phyloP scores from a whole-genome alignment of 1,284 basidiomycete species.

The Cystobasidium pallidum region DNA sequence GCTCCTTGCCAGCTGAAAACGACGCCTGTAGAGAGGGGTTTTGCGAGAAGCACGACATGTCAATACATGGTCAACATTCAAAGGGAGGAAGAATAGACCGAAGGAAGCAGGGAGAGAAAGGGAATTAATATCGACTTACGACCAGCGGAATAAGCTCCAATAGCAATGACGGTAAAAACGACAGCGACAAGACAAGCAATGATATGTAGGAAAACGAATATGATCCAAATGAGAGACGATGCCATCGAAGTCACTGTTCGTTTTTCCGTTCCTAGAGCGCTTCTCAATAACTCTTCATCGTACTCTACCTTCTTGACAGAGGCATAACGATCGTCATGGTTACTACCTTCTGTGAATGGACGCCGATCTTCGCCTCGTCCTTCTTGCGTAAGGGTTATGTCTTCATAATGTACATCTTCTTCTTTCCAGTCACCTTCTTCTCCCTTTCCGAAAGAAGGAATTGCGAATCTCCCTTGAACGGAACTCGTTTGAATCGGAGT shows the following conservation, averaged over 20 bases:
- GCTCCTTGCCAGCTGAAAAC: conserved; percentile 33
- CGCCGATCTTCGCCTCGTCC: not conserved
- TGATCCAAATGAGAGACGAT: not conserved
- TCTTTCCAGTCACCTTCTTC: not conserved
- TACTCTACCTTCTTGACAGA: not conserved
- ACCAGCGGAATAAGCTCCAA: conserved; percentile 24
- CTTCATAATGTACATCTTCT: conserved; percentile 2
- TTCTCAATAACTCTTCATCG: not conserved
- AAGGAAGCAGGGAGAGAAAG: not conserved
- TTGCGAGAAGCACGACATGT: too few species aligned
- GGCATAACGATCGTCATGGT: too few species aligned
- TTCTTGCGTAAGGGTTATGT: not conserved
- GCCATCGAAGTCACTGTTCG: not conserved
- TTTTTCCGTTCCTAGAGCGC: not conserved
- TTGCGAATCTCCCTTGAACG: not conserved
- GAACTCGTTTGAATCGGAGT: not conserved
- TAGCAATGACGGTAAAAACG: conserved; percentile 30
- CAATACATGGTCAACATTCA: too few species aligned
- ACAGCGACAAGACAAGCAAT: conserved; percentile 14
- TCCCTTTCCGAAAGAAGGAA: too few species aligned
- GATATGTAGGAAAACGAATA: not conserved
- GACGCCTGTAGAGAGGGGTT: too few species aligned
- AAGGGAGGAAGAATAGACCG: not conserved
- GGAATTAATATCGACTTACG: not conserved
- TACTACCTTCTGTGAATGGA: too few species aligned